Evolutionary conservation across 257 asterid genomes (phyloP), one percentile per base, ranked within the genome.

Genomic region (Verbascum thapsus): DNA sequence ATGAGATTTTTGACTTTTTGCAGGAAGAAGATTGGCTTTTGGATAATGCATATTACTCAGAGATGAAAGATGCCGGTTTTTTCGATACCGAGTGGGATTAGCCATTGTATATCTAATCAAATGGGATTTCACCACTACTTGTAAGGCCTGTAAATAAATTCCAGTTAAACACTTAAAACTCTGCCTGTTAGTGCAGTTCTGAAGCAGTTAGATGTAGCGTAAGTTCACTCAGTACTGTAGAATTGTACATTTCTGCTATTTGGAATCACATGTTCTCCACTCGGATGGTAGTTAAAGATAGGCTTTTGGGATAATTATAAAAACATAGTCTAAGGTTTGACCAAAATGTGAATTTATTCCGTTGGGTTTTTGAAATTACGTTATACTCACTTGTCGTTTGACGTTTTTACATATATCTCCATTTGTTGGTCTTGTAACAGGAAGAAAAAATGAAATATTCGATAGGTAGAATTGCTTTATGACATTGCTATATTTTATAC

Each of bases 11-110:
- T 58, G 23, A 51, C 39, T 15, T 41, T 66, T 13, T 76, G 58
- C 84, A 90, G 97, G 96, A 90, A 75, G 91, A 90, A 74, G 97
- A 90, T 64, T 90, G 91, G 95, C 96, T 87, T 59, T 70, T 90
- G 80, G 96, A 90, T 64, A 82, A 77, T 52, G 95, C 92, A 48
- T 90, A 87, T 55, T 90, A 90, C 74, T 81, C 96, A 19, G 97
- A 90, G 80, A 90, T 90, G 97, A 83, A 80, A 69, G 97, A 90
- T 77, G 95, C 97, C 7, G 97, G 97, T 3, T 90, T 90, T 72
- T 85, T 85, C 52, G 95, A 90, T 63, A 73, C 87, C 1, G 97
- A 83, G 17, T 76, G 89, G 92, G 94, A 90, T 53, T 86, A 85
- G 69, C 37, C 6, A 17, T 60, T 72, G 61, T 53, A 71, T 55